Base-by-base conservation (phyloP, 2,329 filamentous ascomycete species). In the Aspergillus neoniger region DNA sequence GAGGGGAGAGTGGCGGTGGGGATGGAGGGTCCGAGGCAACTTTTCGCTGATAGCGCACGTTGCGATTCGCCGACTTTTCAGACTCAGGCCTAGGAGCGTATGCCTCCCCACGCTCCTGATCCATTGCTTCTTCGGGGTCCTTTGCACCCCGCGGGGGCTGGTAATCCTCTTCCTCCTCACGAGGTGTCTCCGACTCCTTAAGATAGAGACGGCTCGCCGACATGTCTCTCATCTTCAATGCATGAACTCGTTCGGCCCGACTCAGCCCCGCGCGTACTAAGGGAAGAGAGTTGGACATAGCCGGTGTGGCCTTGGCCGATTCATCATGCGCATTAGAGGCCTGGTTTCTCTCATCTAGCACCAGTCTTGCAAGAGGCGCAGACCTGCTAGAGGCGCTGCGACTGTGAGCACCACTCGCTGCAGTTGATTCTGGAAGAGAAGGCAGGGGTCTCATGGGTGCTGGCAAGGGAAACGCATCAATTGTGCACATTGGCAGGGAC, bases 401-500 rank as follows among this genome's bases (percentile, higher is more conserved):
- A 30, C 51, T 23, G 14, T 41, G 8, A 14, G n/a, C 21, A 36
- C 25, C 60, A 19, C 66, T 55, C 12, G 56, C 54, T 28, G 58
- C 43, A 3, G 47, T 58, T 17, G 63, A 28, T 32, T 69, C 63
- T 9, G 75, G 75, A 8, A 76, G 58, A 4, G 70, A 71, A 53
- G 75, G 75, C 4, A 77, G 57, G 30, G 75, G 73, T 32, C 64
- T 69, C 25, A 66, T 72, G 12, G 75, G 75, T 32, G 74, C 73
- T 15, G 75, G 75, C 19, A 74, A 68, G 62, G 75, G 72, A 39
- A 75, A 73, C 14, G 71, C 65, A 38, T 75, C 65, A 15, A 76
- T 65, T 0, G 70, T 65, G 15, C 66, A 66, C 58, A 70, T 62
- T 5, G 69, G 68, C 43, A 72, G 48, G 0, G 72, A 72, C 4